phyloP scores from a whole-genome alignment of 2,329 filamentous ascomycete species.

The Teratosphaeria destructans region DNA sequence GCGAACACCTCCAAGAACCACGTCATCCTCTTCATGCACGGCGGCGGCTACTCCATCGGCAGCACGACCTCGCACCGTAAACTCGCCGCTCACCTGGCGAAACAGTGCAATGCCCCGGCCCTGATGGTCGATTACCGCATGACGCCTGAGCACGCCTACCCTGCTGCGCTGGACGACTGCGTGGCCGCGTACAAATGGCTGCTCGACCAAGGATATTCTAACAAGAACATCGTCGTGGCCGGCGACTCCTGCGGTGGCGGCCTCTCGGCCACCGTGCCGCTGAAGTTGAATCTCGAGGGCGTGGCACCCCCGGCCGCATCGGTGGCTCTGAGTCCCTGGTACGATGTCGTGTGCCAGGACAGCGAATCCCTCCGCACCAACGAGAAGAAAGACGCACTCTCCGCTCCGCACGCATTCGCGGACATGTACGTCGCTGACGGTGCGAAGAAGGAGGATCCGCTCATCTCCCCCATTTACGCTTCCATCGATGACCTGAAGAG shows the following conservation, averaged over 20 bases:
- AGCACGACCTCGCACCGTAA: slow-evolving; percentile 17
- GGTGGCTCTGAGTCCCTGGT: slow-evolving; percentile 17
- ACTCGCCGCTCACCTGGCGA: slow-evolving; percentile 28
- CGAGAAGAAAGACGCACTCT: slow-evolving; percentile 13
- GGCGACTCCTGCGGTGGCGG: slow-evolving; percentile 20
- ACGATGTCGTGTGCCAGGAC: slow-evolving; percentile 10
- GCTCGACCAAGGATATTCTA: slow-evolving; percentile 32
- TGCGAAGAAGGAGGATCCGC: slow-evolving; percentile 2
- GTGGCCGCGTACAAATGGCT: slow-evolving; percentile 46
- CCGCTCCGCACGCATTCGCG: slow-evolving; percentile 7
- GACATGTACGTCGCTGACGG: slow-evolving; percentile 5
- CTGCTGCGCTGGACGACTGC: slow-evolving; percentile 45
- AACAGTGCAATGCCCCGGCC: slow-evolving; percentile 38
- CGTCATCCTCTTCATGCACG: slow-evolving; percentile 17
- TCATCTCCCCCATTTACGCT: slow-evolving; percentile 6
- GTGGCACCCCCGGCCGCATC: slow-evolving; percentile 12
- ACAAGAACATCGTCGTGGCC: slow-evolving; percentile 13
- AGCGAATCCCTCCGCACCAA: slow-evolving; percentile 12
- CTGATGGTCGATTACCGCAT: slow-evolving; percentile 49
- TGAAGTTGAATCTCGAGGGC: slow-evolving; percentile 11
- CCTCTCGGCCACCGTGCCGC: slow-evolving; percentile 13
- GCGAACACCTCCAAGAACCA: slow-evolving; percentile 11
- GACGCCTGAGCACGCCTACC: slow-evolving; percentile 49
- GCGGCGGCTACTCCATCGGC: slow-evolving; percentile 18
- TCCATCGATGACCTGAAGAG: slow-evolving; percentile 1